Evolutionary conservation across 202 grass and related monocot species (phyloP).

Genomic region (Eragrostis tef): DNA sequence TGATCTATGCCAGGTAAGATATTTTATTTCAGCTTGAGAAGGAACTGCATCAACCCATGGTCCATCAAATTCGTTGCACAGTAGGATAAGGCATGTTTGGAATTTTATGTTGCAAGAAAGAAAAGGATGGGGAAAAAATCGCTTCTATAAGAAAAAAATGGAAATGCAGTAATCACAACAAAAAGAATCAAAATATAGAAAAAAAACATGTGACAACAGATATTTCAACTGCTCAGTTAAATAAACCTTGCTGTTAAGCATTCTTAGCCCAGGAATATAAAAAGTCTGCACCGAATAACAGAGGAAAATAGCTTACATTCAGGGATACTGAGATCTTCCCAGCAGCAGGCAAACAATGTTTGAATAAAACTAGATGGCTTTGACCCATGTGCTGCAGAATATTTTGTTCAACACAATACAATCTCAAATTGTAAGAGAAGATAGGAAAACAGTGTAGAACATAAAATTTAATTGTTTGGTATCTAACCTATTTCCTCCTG

Average conservation of each 20-base stretch:
- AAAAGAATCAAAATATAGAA: background rate
- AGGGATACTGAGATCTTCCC: conserved; percentile 55
- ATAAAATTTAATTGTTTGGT: background rate
- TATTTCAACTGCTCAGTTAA: background rate
- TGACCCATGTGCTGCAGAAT: conserved; percentile 52
- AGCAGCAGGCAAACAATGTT: conserved; percentile 50
- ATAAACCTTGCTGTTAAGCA: conserved; percentile 1
- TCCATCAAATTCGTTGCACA: conserved; percentile 10
- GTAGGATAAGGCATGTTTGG: background rate
- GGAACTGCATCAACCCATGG: conserved; percentile 52
- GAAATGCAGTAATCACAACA: background rate
- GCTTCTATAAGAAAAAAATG: background rate
- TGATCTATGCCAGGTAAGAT: conserved; percentile 71
- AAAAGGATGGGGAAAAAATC: background rate
- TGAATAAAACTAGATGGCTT: conserved; percentile 53
- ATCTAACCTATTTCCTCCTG: conserved; percentile 65
- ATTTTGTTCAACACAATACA: background rate
- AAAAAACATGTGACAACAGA: background rate
- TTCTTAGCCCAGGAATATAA: background rate
- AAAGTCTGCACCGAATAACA: background rate
- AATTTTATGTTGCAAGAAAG: conserved; percentile 4
- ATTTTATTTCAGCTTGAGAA: conserved; percentile 61
- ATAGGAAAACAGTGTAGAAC: background rate
- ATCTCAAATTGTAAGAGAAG: background rate
- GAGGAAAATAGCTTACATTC: conserved; percentile 49